These are phyloP conservation scores for Mycena chlorophos DNA, from an alignment of 768 basidiomycete genomes.

Conservation along the genomic window DNA sequence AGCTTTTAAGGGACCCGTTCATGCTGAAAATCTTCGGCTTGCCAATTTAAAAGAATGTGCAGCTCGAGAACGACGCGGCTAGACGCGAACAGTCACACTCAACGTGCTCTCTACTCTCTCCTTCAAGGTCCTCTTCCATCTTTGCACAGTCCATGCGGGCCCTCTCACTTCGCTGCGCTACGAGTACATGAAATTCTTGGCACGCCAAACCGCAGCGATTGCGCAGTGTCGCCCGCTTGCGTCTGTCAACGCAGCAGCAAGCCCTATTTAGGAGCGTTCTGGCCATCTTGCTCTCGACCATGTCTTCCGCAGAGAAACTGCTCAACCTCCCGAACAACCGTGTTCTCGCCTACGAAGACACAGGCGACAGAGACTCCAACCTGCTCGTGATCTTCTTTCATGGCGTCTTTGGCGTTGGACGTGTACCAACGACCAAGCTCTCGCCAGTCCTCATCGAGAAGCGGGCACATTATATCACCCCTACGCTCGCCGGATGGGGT, in stretches of 20 bases:
- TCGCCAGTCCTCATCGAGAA: conserved; percentile 39
- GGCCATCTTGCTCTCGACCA: neutral
- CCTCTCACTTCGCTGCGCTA: too few species aligned
- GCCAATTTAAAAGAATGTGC: too few species aligned
- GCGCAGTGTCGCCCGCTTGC: too few species aligned
- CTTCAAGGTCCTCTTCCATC: too few species aligned
- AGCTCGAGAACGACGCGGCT: too few species aligned
- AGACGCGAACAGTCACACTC: too few species aligned
- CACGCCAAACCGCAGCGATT: too few species aligned
- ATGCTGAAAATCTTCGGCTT: too few species aligned
- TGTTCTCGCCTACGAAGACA: conserved; percentile 54
- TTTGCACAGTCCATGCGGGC: too few species aligned
- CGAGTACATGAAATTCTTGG: too few species aligned
- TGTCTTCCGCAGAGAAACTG: conserved; percentile 33
- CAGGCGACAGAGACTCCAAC: conserved; percentile 49
- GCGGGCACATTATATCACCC: conserved; percentile 47
- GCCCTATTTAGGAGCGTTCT: neutral
- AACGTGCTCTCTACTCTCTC: too few species aligned
- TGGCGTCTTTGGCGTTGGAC: conserved; percentile 54
- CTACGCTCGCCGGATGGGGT: conserved; percentile 63
- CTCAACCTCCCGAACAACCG: conserved; percentile 44
- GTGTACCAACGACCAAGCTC: conserved; percentile 33
- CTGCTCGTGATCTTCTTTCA: conserved; percentile 56
- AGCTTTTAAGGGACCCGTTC: too few species aligned
- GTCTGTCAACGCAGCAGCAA: neutral